Evolutionary conservation across 2,329 filamentous ascomycete species (phyloP), one percentile per base, ranked within the genome.

Genomic region (Botrytis tulipae): DNA sequence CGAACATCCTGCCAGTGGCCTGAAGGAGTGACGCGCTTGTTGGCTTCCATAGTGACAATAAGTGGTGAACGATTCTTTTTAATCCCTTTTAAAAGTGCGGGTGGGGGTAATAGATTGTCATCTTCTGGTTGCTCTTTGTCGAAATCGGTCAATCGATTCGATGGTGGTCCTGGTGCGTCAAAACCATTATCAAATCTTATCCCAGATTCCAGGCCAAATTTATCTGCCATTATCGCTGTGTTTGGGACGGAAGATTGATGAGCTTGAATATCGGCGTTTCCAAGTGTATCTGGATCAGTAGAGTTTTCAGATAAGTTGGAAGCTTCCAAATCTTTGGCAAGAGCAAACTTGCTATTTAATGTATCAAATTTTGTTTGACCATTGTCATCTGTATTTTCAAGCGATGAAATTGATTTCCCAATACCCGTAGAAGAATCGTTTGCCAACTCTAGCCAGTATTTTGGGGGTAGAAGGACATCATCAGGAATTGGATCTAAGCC

Each of bases 1-100:
- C 96, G 92, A 62, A 98, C 95, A 83, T 99, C 96, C 84, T 99
- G 96, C 91, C 94, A 98, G 83, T 99, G 96, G 1, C 85, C 84
- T 1, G 82, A 67, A 0, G 95, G 90, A 0, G 96, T 99, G 9
- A 97, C 82, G 25, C 95, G 89, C 29, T 85, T 82, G 79, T 97
- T 97, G n/a, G 83, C 81, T 0, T 85, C 79, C 0, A 99, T 80
- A 0, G 82, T 20, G 22, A 37, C 70, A 9, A 18, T 18, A 4
- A 57, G n/a, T 57, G n/a, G n/a, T 18, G 51, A 57, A 57, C n/a
- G 51, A 18, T 57, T 8, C 16, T 29, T 57, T n/a, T 57, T 57
- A 8, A 57, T 29, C 6, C n/a, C 51, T 9, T 57, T 29, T 9
- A 57, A 16, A 57, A 57, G 51, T 29, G 51, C 57, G 2, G 44